Evolutionary conservation across 116 monocot genomes (phyloP).

Genomic region (Posidonia oceanica): DNA sequence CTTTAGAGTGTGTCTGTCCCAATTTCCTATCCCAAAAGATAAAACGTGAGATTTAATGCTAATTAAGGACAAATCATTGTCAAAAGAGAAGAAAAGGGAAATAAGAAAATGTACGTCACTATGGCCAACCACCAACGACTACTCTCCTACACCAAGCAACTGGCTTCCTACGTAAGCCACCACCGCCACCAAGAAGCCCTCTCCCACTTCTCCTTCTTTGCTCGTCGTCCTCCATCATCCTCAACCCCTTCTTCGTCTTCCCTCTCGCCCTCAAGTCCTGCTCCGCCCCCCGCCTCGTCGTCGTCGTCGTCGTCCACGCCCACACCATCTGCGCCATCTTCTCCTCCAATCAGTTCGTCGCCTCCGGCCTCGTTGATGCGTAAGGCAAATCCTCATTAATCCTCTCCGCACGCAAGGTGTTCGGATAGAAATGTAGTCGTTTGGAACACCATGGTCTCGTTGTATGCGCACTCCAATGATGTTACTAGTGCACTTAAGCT

Average conservation of each 20-base stretch:
- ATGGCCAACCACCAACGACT: no score
- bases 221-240: constrained; percentile 29
- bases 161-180: constrained; percentile 41
- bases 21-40: no score
- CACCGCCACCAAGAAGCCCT: constrained; percentile 49
- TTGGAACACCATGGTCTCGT: constrained; percentile 54
- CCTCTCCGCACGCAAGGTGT: constrained; percentile 29
- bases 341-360: constrained; percentile 41
- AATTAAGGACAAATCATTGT: no score
- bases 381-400: constrained; percentile 36
- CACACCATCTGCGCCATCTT: constrained; percentile 36
- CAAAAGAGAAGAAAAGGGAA: no score
- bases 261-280: constrained; percentile 70
- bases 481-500: constrained; percentile 16
- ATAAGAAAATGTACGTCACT: no score
- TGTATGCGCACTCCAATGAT: constrained; percentile 28
- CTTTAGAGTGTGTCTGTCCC: no score
- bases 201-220: constrained; percentile 48
- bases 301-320: constrained; percentile 34
- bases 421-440: constrained; percentile 54
- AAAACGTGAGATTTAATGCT: no score
- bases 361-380: constrained; percentile 60
- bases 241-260: constrained; percentile 65
- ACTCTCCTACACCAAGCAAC: constrained; percentile 28
- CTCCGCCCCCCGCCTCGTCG: constrained; percentile 33